Base-by-base conservation (phyloP, 257 asterid genomes). In the Datura wrightii region DNA sequence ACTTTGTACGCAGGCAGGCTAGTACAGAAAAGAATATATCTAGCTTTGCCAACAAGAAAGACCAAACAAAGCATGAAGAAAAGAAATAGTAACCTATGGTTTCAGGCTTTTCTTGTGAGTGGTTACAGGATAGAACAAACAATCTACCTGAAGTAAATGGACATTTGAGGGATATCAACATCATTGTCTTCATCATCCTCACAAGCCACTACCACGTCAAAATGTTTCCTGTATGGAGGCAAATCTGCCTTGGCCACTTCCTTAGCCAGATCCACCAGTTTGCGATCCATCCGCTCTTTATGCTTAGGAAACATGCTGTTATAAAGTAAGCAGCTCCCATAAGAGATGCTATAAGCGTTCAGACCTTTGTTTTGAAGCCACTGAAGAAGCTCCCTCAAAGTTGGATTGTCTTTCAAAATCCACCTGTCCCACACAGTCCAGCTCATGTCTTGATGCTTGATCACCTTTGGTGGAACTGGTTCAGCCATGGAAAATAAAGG, bases 351-450 rank as follows among this genome's bases (percentile, higher is more conserved):
- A 83, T 94, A 95, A 1, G 98, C 97, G 6, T 87, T 92, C 87
- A 95, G 89, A 4, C 98, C 98, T 89, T 93, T 92, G 87, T 92
- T 93, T 3, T 89, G 56, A 19, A 95, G 94, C 98, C 98, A 94
- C 48, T 90, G 86, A 88, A 95, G 92, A 63, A 95, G 87, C 52
- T 94, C 97, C 86, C 93, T 89, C 83, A 95, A 83, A 36, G 98
- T 94, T 1, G 98, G 98, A 63, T 92, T 90, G 86, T 89, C 86
- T 84, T 66, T 86, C 41, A 95, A 79, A 56, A 91, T 88, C 99
- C 99, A 95, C 70, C 99, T 78, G 86, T 95, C 99, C 99, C 99
- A 95, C 3, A 94, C 94, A 1, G 99, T 94, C 99, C 99, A 95
- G 92, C 88, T 94, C 98, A 91, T 81, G 86, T 90, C 91, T 83